Percentiles rank a stretch among this genome's conserved stretches.
These are phyloP conservation scores for Mycena galopus DNA, from an alignment of 768 basidiomycete genomes.

Conservation along the genomic window DNA sequence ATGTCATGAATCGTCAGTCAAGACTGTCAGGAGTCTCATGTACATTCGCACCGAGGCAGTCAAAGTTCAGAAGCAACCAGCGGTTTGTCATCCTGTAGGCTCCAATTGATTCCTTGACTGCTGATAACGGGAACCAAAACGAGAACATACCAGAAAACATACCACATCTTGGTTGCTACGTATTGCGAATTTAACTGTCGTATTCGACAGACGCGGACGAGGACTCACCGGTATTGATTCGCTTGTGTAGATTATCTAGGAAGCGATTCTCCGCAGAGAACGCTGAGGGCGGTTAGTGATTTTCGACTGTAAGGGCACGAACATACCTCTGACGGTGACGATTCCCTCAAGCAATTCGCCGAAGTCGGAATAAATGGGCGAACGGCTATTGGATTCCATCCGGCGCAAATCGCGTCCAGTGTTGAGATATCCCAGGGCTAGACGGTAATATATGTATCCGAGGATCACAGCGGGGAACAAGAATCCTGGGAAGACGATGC, in stretches of 20 bases:
- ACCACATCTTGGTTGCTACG: constrained; percentile 57
- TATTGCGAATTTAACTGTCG: too few species aligned
- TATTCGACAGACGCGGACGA: too few species aligned
- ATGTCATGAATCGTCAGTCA: not conserved
- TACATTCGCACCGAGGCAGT: constrained; percentile 21
- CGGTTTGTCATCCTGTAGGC: constrained; percentile 63
- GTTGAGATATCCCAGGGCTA: constrained; percentile 80
- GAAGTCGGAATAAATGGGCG: constrained; percentile 88
- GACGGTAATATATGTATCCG: constrained; percentile 78
- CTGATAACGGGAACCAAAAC: constrained; percentile 47
- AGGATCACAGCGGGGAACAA: constrained; percentile 77
- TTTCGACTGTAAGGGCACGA: too few species aligned
- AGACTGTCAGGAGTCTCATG: too few species aligned
- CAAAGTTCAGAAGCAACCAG: constrained; percentile 28
- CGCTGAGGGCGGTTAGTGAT: constrained; percentile 42
- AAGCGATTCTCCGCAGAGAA: constrained; percentile 88
- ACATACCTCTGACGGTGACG: constrained; percentile 81
- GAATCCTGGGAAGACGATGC: constrained; percentile 90
- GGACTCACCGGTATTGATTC: constrained; percentile 64
- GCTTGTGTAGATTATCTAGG: constrained; percentile 77
- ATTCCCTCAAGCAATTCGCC: constrained; percentile 89
- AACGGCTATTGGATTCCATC: constrained; percentile 91
- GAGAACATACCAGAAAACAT: constrained; percentile 56
- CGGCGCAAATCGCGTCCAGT: constrained; percentile 88
- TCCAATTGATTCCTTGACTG: constrained; percentile 50